Percentiles rank a stretch among this genome's conserved stretches.
These are phyloP conservation scores for Acanthamoeba castellanii DNA, from an alignment of 208 protist genomes.

Conservation along the genomic window DNA sequence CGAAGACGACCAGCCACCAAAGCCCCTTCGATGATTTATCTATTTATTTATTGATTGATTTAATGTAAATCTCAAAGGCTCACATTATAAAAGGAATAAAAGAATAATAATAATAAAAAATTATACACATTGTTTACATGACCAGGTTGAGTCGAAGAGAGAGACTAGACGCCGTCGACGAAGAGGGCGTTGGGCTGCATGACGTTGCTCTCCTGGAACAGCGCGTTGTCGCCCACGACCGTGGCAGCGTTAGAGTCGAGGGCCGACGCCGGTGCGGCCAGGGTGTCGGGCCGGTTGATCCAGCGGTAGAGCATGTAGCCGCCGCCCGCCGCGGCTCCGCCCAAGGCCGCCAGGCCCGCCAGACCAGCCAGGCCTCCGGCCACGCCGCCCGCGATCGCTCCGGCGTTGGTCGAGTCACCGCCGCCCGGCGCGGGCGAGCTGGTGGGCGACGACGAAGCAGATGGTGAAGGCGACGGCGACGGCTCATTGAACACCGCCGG, in stretches of 20 bases:
- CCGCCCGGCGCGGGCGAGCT: background rate
- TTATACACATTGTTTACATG: too few relatives aligned
- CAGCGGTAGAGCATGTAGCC: conserved; percentile 16
- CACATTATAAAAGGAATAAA: too few relatives aligned
- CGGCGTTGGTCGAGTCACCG: background rate
- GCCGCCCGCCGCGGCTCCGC: background rate
- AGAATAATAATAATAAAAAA: too few relatives aligned
- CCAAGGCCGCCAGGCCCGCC: background rate
- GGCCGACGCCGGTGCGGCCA: background rate
- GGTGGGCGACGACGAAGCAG: background rate
- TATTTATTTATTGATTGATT: background rate
- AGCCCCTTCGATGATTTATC: background rate
- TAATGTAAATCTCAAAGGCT: background rate
- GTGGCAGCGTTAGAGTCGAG: background rate
- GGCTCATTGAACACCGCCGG: too few relatives aligned
- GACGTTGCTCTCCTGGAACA: background rate
- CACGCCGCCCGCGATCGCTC: background rate
- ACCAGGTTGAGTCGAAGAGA: too few relatives aligned
- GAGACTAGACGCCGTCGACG: background rate
- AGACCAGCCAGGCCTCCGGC: background rate
- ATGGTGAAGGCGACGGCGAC: background rate
- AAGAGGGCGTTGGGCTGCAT: background rate
- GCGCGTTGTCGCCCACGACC: background rate
- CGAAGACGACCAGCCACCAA: background rate
- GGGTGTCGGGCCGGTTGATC: background rate